Evolutionary conservation across 352 stramenopile species (phyloP).

Genomic region (Globisporangium heterothallicum): DNA sequence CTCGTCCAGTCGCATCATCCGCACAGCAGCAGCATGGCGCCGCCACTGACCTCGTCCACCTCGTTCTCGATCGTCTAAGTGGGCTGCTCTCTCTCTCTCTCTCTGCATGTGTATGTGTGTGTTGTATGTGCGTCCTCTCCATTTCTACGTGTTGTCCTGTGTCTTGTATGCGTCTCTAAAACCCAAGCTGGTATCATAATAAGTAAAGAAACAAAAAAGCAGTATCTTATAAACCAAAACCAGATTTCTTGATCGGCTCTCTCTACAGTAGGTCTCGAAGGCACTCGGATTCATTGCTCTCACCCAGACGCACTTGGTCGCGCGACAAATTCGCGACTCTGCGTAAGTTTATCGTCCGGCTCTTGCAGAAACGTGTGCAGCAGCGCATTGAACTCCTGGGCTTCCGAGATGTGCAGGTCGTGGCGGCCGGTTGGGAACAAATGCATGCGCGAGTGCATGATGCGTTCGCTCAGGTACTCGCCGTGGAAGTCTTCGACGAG

Average conservation of each 20-base stretch:
- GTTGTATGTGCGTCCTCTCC: conserved; percentile 2
- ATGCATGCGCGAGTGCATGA: conserved; percentile 75
- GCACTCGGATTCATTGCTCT: no score
- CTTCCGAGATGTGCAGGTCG: conserved; percentile 48
- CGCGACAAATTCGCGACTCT: conserved; percentile 77
- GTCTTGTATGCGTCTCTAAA: background rate
- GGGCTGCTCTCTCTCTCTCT: background rate
- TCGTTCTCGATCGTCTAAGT: conserved; percentile 12
- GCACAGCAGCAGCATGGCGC: conserved; percentile 10
- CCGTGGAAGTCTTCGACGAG: conserved; percentile 64
- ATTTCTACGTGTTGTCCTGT: background rate
- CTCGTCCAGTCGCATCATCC: conserved; percentile 9
- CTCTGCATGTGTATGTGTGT: background rate
- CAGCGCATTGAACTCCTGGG: conserved; percentile 50
- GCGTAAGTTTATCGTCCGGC: conserved; percentile 74
- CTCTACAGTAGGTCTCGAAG: background rate
- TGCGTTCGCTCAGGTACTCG: conserved; percentile 83
- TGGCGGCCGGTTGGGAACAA: conserved; percentile 47
- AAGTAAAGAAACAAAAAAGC: background rate
- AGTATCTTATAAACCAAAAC: background rate
- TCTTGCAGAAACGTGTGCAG: conserved; percentile 64
- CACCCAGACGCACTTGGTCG: no score
- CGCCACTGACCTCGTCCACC: conserved; percentile 3
- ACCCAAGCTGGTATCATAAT: background rate
- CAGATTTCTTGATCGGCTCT: background rate